Conservation (phyloP, 257 asterid genomes). For the Mentha longifolia region DNA sequence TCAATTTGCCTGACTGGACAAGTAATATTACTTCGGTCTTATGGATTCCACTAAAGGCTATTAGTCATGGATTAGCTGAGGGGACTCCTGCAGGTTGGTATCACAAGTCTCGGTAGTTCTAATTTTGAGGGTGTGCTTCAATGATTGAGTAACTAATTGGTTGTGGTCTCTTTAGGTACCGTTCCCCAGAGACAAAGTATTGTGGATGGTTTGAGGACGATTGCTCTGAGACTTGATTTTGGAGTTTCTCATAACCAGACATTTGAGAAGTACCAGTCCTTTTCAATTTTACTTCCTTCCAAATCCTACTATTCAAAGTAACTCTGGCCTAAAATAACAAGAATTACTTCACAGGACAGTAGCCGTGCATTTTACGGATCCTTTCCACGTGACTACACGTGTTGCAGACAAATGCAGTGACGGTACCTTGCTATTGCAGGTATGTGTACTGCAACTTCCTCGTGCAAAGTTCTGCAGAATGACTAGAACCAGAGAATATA, state of each 20-base stretch:
- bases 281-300: constrained; percentile 21
- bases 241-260: constrained; percentile 92
- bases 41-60: constrained; percentile 88
- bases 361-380: constrained; percentile 97
- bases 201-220: constrained; percentile 94
- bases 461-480: not conserved
- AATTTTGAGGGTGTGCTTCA: constrained; percentile 16
- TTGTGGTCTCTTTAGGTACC: constrained; percentile 55
- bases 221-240: constrained; percentile 94
- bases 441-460: constrained; percentile 35
- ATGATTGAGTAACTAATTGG: constrained; percentile 27
- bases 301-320: constrained; percentile 18
- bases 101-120: constrained; percentile 25
- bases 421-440: constrained; percentile 97
- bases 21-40: constrained; percentile 75
- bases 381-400: constrained; percentile 84
- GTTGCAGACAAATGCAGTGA: constrained; percentile 92
- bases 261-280: constrained; percentile 71
- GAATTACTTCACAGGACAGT: constrained; percentile 64
- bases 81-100: constrained; percentile 87
- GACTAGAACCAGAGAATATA: not conserved
- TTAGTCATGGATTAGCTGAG: constrained; percentile 73
- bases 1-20: constrained; percentile 88
- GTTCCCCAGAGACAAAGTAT: constrained; percentile 75
- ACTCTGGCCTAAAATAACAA: constrained; percentile 40